A percentile compares a stretch with the other conserved stretches of the same genome.
Evolutionary conservation across 2,329 filamentous ascomycete genomes (phyloP).

Genomic region (Colletotrichum liriopes): DNA sequence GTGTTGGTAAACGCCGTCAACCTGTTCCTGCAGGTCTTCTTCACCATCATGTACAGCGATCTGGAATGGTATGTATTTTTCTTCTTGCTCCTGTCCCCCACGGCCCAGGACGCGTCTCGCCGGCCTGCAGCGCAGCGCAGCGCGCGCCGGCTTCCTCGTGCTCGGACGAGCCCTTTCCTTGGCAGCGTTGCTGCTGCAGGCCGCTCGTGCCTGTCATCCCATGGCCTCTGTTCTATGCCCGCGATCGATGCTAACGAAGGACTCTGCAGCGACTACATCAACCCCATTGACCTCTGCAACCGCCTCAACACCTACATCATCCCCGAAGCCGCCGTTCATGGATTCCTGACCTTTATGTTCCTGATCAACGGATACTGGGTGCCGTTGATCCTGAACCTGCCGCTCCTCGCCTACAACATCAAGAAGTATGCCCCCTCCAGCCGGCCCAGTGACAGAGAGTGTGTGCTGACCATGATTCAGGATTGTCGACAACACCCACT

Average conservation of each 20-base stretch:
- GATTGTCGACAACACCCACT: conserved; percentile 96
- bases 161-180: conserved; percentile 17
- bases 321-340: conserved; percentile 97
- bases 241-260: conserved; percentile 49
- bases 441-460: neutral
- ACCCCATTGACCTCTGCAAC: conserved; percentile 99
- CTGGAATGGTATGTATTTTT: conserved; percentile 88
- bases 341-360: conserved; percentile 95
- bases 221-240: conserved; percentile 31
- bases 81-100: neutral
- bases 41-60: conserved; percentile 99
- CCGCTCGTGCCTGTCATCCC: conserved; percentile 21
- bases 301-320: conserved; percentile 99
- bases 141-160: neutral
- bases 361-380: conserved; percentile 99
- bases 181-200: conserved; percentile 6
- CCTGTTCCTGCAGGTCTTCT: conserved; percentile 99
- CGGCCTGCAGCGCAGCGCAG: neutral
- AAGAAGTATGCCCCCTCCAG: conserved; percentile 85
- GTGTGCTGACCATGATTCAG: conserved; percentile 62
- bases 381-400: conserved; percentile 91
- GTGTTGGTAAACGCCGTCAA: conserved; percentile 99
- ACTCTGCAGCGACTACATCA: conserved; percentile 91
- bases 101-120: neutral
- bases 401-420: conserved; percentile 91